phyloP scores from a whole-genome alignment of 208 protist genomes.

The Trypanosoma lewisi region DNA sequence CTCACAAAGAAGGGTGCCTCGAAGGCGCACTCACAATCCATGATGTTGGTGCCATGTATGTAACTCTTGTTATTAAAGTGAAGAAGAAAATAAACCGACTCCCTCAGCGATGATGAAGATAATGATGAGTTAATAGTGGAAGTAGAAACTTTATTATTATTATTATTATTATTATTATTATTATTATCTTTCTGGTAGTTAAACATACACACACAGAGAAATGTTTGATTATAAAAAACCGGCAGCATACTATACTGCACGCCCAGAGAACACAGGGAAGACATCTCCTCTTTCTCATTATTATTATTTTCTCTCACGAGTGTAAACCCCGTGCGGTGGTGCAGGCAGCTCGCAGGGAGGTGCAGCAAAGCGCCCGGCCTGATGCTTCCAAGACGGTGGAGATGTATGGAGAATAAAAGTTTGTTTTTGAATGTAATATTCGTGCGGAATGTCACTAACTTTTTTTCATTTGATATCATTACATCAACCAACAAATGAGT shows the following conservation, averaged over 20 bases:
- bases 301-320: constrained; percentile 11
- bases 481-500: constrained; percentile 58
- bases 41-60: constrained; percentile 17
- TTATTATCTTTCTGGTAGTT: too few species aligned
- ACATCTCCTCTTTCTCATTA: too few species aligned
- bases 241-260: constrained; percentile 64
- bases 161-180: too few species aligned
- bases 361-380: constrained; percentile 6
- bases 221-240: constrained; percentile 34
- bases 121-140: constrained; percentile 29
- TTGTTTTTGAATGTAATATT: constrained; percentile 52
- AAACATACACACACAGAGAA: constrained; percentile 43
- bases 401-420: constrained; percentile 35
- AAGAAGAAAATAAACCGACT: constrained; percentile 49
- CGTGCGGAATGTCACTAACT: constrained; percentile 43
- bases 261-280: constrained; percentile 38
- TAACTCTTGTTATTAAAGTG: constrained; percentile 16
- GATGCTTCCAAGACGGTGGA: constrained; percentile 31
- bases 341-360: constrained; percentile 32
- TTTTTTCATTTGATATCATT: constrained; percentile 33
- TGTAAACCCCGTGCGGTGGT: constrained; percentile 31
- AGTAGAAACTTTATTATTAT: too few species aligned
- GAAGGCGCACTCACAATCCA: constrained; percentile 40
- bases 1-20: constrained; percentile 47
- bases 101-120: constrained; percentile 18